Percentiles rank a stretch among this genome's conserved stretches.
phyloP scores from a whole-genome alignment of 352 stramenopile species.

The Pythium inflatum region DNA sequence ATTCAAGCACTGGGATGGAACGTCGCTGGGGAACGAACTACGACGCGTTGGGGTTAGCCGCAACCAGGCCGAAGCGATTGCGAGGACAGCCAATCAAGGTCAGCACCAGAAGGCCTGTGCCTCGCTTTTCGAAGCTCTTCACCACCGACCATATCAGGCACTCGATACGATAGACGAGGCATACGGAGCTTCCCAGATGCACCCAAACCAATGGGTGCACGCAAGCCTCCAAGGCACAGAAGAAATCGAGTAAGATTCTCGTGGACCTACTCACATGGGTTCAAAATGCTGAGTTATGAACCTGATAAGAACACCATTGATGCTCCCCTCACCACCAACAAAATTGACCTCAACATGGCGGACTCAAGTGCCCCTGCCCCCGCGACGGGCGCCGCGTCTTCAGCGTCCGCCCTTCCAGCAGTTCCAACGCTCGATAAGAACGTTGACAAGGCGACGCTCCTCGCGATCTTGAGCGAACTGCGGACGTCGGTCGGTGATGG shows the following conservation, averaged over 20 bases:
- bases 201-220: constrained; percentile 64
- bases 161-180: background rate
- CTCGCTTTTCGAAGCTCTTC: constrained; percentile 52
- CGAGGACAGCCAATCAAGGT: constrained; percentile 37
- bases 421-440: constrained; percentile 29
- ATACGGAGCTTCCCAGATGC: constrained; percentile 23
- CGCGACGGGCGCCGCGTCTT: background rate
- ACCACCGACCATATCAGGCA: constrained; percentile 31
- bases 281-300: too few species aligned
- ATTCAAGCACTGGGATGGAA: constrained; percentile 73
- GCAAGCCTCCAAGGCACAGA: constrained; percentile 37
- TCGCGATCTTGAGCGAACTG: constrained; percentile 74
- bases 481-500: constrained; percentile 63
- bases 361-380: background rate
- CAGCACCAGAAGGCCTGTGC: constrained; percentile 50
- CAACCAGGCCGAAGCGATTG: constrained; percentile 38
- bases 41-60: constrained; percentile 30
- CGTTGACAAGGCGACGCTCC: constrained; percentile 46
- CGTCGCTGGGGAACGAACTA: constrained; percentile 53
- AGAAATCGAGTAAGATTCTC: background rate
- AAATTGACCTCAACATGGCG: constrained; percentile 7
- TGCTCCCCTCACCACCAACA: background rate
- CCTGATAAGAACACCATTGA: constrained; percentile 25
- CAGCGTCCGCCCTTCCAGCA: background rate
- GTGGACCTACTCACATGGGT: background rate